phyloP scores from a whole-genome alignment of 371 early-diverging fungal species.

The Rhizopus arrhizus region DNA sequence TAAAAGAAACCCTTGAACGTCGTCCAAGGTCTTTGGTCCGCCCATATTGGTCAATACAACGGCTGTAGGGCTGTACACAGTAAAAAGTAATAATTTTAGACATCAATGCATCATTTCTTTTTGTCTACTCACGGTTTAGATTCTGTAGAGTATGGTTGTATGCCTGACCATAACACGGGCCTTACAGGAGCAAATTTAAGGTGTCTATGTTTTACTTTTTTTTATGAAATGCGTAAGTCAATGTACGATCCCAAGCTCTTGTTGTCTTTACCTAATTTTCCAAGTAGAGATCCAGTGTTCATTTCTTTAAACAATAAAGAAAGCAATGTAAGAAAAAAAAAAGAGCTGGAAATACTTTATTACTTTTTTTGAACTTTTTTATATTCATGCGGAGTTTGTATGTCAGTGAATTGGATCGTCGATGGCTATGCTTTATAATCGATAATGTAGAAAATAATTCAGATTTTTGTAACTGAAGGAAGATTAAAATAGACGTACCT shows the following conservation, averaged over 20 bases:
- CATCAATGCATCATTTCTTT: too few species aligned
- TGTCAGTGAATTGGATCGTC: slow-evolving; percentile 1
- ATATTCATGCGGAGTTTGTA: neutral
- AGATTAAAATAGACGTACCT: too few species aligned
- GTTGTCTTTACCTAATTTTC: neutral
- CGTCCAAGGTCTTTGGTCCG: slow-evolving; percentile 79
- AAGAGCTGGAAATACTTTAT: neutral
- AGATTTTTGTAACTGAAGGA: too few species aligned
- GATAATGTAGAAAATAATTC: neutral
- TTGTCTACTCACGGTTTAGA: neutral
- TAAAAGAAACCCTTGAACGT: slow-evolving; percentile 81
- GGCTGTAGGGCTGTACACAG: slow-evolving; percentile 63
- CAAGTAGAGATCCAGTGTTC: neutral
- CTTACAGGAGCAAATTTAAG: neutral
- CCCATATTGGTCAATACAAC: slow-evolving; percentile 93
- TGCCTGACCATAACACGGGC: neutral
- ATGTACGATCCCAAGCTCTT: neutral
- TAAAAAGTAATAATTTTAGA: too few species aligned
- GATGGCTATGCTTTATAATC: neutral
- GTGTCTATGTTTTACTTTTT: neutral
- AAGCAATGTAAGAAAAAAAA: slow-evolving; percentile 1
- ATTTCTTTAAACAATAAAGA: neutral
- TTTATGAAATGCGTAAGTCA: neutral
- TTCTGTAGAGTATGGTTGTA: neutral
- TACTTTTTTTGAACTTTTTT: neutral